These are phyloP conservation scores for Trichosanthes truncata DNA, from an alignment of 306 rosid genomes.

Conservation along the genomic window DNA sequence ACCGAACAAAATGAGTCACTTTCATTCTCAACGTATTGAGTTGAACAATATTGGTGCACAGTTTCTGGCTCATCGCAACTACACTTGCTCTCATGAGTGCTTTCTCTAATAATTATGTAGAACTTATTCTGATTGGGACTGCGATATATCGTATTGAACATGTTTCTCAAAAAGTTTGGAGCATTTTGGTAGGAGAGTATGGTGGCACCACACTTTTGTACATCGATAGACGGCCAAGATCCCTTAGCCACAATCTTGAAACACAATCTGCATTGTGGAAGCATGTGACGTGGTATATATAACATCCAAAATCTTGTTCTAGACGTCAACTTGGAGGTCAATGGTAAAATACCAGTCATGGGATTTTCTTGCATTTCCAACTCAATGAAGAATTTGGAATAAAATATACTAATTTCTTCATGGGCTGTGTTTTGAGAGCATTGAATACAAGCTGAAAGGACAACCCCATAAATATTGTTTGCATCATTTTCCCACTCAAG, in stretches of 20 bases:
- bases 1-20: neutral
- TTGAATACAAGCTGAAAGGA: neutral
- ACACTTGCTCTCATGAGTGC: neutral
- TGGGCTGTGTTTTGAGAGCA: neutral
- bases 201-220: neutral
- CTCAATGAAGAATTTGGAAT: neutral
- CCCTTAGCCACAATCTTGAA: neutral
- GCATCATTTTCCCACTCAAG: neutral
- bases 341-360: neutral
- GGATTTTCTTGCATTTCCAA: neutral
- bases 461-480: conserved; percentile 6
- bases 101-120: neutral
- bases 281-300: neutral
- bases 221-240: neutral
- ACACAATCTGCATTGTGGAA: neutral
- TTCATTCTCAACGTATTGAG: neutral
- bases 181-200: neutral
- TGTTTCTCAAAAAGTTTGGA: neutral
- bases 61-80: neutral
- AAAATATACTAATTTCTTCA: neutral
- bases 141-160: neutral
- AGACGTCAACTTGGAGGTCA: neutral
- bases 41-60: neutral
- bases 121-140: neutral
- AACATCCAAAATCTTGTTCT: neutral